These are phyloP conservation scores for Penicillium sp. DNA, from an alignment of 2,329 filamentous ascomycete genomes.

Conservation along the genomic window DNA sequence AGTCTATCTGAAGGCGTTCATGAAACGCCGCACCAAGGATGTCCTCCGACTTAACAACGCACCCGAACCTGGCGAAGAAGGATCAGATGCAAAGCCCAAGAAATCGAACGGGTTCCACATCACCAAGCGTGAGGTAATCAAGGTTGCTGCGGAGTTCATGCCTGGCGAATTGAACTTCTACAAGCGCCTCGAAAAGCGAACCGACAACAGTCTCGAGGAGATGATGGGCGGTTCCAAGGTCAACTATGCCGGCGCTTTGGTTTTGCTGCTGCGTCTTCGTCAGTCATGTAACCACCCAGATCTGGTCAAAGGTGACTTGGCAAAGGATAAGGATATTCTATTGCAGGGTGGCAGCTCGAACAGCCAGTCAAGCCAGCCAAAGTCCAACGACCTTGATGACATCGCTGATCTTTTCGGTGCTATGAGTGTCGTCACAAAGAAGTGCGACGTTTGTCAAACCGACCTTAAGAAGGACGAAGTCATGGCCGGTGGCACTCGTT, in stretches of 20 bases:
- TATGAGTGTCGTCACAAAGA: conserved; percentile 74
- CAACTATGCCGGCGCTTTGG: conserved; percentile 92
- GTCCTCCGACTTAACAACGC: conserved; percentile 88
- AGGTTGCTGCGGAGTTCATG: conserved; percentile 75
- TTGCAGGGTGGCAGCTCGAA: conserved; percentile 60
- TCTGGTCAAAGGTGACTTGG: conserved; percentile 80
- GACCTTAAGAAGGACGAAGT: conserved; percentile 63
- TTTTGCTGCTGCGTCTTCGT: conserved; percentile 83
- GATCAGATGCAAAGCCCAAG: conserved; percentile 52
- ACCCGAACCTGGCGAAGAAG: conserved; percentile 68
- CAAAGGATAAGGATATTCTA: conserved; percentile 83
- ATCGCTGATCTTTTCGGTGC: conserved; percentile 85
- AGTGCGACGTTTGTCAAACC: conserved; percentile 80
- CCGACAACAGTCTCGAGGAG: conserved; percentile 80
- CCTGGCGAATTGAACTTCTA: conserved; percentile 84
- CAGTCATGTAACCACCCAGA: conserved; percentile 95
- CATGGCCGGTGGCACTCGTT: conserved; percentile 59
- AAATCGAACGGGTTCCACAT: conserved; percentile 77
- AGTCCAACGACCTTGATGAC: conserved; percentile 70
- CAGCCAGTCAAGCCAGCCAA: conserved; percentile 53
- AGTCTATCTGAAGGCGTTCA: conserved; percentile 84
- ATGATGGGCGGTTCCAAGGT: conserved; percentile 81
- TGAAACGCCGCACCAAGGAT: conserved; percentile 98
- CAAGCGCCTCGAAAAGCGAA: conserved; percentile 75
- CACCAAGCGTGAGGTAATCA: conserved; percentile 84